Evolutionary conservation across 768 basidiomycete species (phyloP).

Genomic region (Pleurotus platypus): DNA sequence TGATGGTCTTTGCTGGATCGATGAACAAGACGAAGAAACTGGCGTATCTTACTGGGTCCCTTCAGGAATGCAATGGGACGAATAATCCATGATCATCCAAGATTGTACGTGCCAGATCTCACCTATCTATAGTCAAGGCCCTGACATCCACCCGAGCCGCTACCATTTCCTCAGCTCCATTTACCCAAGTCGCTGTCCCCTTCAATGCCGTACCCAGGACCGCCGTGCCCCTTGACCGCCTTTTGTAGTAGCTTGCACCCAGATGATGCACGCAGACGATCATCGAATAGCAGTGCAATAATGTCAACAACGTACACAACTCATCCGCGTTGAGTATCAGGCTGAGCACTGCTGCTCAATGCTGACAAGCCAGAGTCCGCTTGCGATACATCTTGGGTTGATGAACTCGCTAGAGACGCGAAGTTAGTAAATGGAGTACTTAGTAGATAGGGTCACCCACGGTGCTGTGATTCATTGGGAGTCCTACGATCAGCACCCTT

Average conservation of each 20-base stretch:
- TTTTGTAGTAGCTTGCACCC: too few species aligned
- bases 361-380: background rate
- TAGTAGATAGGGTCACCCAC: background rate
- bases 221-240: background rate
- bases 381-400: background rate
- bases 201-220: background rate
- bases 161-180: background rate
- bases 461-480: background rate
- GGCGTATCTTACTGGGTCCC: constrained; percentile 84
- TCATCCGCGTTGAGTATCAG: background rate
- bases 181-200: background rate
- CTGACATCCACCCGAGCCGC: background rate
- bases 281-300: background rate
- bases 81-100: constrained; percentile 26
- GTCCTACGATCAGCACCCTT: constrained; percentile 35
- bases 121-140: too few species aligned
- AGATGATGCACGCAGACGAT: too few species aligned
- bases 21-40: constrained; percentile 73
- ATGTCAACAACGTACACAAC: background rate
- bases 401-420: background rate
- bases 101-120: constrained; percentile 1
- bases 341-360: background rate
- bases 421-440: too few species aligned
- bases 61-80: constrained; percentile 84
- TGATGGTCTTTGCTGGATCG: constrained; percentile 94